Evolutionary conservation across 1,284 basidiomycete species (phyloP), one percentile per base, ranked within the genome.

Genomic region (Ceratobasidium sp.): DNA sequence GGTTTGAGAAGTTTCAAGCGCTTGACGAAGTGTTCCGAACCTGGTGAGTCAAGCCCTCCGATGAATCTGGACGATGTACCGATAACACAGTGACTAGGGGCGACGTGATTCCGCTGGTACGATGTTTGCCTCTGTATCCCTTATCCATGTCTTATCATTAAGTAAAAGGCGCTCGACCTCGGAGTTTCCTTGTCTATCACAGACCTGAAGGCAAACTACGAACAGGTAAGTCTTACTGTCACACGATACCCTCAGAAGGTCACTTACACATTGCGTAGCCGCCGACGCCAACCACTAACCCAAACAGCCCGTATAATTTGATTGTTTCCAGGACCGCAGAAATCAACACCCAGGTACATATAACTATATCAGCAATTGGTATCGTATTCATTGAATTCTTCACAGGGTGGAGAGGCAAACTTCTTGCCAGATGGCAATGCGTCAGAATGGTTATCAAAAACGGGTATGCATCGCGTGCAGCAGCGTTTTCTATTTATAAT

Each of bases 41-140:
- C 35, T 71, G 69, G 69, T 71, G 32, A 49, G 69, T 47, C 23
- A 11, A 38, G 35, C 6, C 11, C 16, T 21, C n/a, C 23, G 6
- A 26, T 23, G 9, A 23, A 46, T 11, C 32, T 35, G 6, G 41
- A 35, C n/a, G 8, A 14, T 11, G 35, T 57, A 16, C 21, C 2
- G 14, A 16, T 62, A 0, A 2, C 7, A 1, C 2, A 35, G 30
- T 13, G 30, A 18, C n/a, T 35, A 71, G 69, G 69, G 69, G 69
- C 8, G 69, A 71, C 14, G 69, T 71, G 4, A 30, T 71, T 23
- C 57, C 57, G n/a, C 57, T 52, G 30, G 69, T 71, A 32, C 6
- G 69, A 38, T 38, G 35, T 38, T 11, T 38, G 4, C 11, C 11
- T 5, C 11, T 38, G 11, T 28, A 26, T 41, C n/a, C 9, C 7